Evolutionary conservation across 441 rosid genomes (phyloP).

Genomic region (Aquilaria agallochum): DNA sequence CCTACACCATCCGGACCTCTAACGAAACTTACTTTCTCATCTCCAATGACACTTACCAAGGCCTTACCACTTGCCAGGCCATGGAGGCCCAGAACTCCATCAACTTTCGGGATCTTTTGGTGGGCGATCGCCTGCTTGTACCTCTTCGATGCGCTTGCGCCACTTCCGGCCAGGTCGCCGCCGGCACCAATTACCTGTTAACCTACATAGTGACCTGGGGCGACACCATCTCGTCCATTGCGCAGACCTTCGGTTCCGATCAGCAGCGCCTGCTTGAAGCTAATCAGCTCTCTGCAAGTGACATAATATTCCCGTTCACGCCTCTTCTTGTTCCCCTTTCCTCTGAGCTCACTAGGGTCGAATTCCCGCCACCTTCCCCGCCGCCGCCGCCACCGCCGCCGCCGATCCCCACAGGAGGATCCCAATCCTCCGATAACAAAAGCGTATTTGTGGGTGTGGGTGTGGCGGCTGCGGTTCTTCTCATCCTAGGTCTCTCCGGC

Average conservation of each 20-base stretch:
- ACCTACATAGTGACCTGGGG: constrained; percentile 43
- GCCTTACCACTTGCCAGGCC: constrained; percentile 84
- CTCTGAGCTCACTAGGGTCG: constrained; percentile 35
- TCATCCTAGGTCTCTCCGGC: constrained; percentile 27
- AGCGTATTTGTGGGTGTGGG: constrained; percentile 61
- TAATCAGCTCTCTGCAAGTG: constrained; percentile 30
- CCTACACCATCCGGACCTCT: constrained; percentile 24
- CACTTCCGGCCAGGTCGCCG: constrained; percentile 43
- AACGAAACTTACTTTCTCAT: constrained; percentile 44
- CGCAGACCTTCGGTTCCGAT: constrained; percentile 40
- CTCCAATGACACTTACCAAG: constrained; percentile 79
- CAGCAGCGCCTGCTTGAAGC: constrained; percentile 36
- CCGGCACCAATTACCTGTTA: constrained; percentile 50
- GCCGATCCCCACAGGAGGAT: constrained; percentile 10
- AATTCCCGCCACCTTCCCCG: constrained; percentile 18
- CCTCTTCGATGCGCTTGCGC: constrained; percentile 93
- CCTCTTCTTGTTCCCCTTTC: constrained; percentile 67
- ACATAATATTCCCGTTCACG: constrained; percentile 50
- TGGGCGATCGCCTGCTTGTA: constrained; percentile 29
- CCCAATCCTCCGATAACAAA: constrained; percentile 36
- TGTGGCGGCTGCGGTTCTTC: constrained; percentile 39
- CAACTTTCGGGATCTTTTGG: constrained; percentile 16
- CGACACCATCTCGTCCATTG: constrained; percentile 40
- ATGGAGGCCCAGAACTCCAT: constrained; percentile 52
- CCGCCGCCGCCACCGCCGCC: constrained; percentile 38